Evolutionary conservation across 2,329 filamentous ascomycete species (phyloP).

Genomic region (Trichoderma simmonsii): DNA sequence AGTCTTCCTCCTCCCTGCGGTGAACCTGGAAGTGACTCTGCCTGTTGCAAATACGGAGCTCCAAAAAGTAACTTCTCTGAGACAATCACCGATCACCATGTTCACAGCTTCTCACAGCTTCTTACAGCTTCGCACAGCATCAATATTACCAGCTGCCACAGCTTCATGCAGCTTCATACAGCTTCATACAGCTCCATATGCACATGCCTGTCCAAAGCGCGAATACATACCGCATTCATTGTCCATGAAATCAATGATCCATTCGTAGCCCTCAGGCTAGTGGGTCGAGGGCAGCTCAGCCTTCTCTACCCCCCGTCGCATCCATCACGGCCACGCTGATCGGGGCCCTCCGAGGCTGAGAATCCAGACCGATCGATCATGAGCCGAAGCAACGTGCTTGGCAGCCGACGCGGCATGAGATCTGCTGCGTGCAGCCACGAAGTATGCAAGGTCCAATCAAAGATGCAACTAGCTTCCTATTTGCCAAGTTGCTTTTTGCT

Average conservation of each 20-base stretch:
- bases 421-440: neutral
- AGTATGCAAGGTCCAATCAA: neutral
- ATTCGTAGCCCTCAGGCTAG: neutral
- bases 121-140: neutral
- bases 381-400: neutral
- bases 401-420: neutral
- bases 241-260: neutral
- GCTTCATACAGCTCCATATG: neutral
- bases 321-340: neutral
- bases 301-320: neutral
- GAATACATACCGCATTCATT: slow-evolving; percentile 1
- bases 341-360: slow-evolving; percentile 3
- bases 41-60: neutral
- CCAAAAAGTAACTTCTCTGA: neutral
- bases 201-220: neutral
- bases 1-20: neutral
- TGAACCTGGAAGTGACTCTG: neutral
- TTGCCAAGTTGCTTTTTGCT: neutral
- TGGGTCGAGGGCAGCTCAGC: neutral
- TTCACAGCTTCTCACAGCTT: neutral
- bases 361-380: slow-evolving; percentile 6
- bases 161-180: neutral
- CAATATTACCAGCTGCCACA: neutral
- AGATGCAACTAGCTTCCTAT: neutral
- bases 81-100: neutral